Evolutionary conservation across 306 rosid species (phyloP).

Genomic region (Dalbergia cultrata): DNA sequence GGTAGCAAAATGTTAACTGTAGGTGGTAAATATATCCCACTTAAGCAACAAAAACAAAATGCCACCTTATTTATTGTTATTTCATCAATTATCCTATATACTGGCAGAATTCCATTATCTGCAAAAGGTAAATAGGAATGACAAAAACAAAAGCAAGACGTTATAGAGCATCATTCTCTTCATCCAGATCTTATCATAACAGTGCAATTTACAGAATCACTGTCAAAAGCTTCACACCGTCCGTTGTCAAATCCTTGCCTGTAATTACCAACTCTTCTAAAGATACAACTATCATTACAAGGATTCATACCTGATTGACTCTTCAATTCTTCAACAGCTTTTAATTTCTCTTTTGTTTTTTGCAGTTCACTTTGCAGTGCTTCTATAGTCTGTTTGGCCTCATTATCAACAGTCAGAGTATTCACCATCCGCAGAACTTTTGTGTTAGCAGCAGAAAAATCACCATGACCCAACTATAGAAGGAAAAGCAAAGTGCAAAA

Average conservation of each 20-base stretch:
- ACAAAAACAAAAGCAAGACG: constrained; percentile 28
- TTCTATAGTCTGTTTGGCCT: constrained; percentile 95
- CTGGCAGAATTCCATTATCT: constrained; percentile 5
- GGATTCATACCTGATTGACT: constrained; percentile 77
- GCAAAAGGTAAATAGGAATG: neutral
- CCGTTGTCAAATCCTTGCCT: constrained; percentile 23
- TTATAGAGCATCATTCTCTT: constrained; percentile 2
- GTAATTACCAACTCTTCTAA: constrained; percentile 10
- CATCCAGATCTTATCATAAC: constrained; percentile 14
- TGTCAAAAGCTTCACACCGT: constrained; percentile 31
- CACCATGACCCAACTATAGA: constrained; percentile 85
- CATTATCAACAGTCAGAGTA: constrained; percentile 87
- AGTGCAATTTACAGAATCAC: constrained; percentile 16
- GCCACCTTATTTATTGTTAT: neutral
- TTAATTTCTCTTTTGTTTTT: constrained; percentile 90
- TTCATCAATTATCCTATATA: constrained; percentile 2
- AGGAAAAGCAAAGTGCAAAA: constrained; percentile 36
- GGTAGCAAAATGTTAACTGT: constrained; percentile 36
- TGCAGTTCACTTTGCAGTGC: constrained; percentile 85
- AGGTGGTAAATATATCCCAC: neutral
- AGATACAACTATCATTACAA: constrained; percentile 36
- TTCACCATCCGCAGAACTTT: constrained; percentile 97
- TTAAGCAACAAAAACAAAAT: constrained; percentile 35
- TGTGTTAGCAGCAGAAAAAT: constrained; percentile 79
- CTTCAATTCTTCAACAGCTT: constrained; percentile 93